Percentiles rank a stretch among this genome's conserved stretches.
These are phyloP conservation scores for Ajuga chamaepitys DNA, from an alignment of 257 asterid species.

Conservation along the genomic window DNA sequence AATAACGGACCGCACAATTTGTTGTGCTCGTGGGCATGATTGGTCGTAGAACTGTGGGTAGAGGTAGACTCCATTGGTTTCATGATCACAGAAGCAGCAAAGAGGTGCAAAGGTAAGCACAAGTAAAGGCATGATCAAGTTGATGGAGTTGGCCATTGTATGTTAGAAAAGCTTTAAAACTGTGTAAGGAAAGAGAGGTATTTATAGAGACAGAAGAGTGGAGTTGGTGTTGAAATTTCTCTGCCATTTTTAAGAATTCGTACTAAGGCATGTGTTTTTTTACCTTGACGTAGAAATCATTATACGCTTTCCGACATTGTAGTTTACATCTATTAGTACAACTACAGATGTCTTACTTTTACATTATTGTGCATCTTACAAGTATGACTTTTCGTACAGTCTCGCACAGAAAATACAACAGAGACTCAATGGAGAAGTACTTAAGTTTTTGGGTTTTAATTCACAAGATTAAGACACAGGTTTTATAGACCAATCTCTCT, in stretches of 20 bases:
- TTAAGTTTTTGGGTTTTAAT: too few species aligned
- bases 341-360: background rate
- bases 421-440: too few species aligned
- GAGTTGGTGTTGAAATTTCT: background rate
- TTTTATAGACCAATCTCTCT: too few species aligned
- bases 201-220: conserved; percentile 11
- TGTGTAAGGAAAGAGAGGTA: background rate
- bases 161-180: background rate
- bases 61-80: conserved; percentile 17
- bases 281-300: background rate
- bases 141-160: conserved; percentile 13
- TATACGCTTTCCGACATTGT: background rate
- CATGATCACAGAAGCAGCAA: conserved; percentile 18
- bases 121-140: conserved; percentile 2
- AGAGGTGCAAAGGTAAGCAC: conserved; percentile 19
- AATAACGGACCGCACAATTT: conserved; percentile 20
- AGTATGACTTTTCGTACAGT: background rate
- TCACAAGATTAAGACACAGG: too few species aligned
- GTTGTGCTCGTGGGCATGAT: conserved; percentile 33
- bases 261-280: background rate
- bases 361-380: background rate
- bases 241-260: conserved; percentile 5
- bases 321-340: background rate
- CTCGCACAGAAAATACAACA: too few species aligned
- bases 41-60: conserved; percentile 39